Evolutionary conservation across 768 basidiomycete species (phyloP).

Genomic region (Amanita pseudoporphyria): DNA sequence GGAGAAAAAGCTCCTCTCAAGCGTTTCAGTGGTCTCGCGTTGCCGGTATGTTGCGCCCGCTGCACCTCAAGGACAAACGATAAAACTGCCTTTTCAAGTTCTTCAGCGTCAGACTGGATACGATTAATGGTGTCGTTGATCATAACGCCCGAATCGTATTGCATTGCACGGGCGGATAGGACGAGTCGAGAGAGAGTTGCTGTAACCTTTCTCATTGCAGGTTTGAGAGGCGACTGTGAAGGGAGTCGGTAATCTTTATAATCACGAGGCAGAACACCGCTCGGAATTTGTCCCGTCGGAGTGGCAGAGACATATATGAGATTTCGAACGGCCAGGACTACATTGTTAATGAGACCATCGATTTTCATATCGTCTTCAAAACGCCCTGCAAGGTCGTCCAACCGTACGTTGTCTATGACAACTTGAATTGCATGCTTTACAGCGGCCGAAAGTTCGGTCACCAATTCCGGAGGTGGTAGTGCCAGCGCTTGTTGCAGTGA

Average conservation of each 20-base stretch:
- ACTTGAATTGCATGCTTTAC: conserved; percentile 52
- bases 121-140: conserved; percentile 55
- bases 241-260: conserved; percentile 34
- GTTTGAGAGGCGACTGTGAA: conserved; percentile 58
- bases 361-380: conserved; percentile 48
- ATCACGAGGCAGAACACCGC: conserved; percentile 40
- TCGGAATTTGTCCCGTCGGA: conserved; percentile 52
- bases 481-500: conserved; percentile 51
- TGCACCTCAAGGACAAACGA: conserved; percentile 68
- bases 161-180: conserved; percentile 82
- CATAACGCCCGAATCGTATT: conserved; percentile 64
- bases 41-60: conserved; percentile 32
- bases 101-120: conserved; percentile 68
- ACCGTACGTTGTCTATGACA: conserved; percentile 51
- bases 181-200: conserved; percentile 86
- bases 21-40: conserved; percentile 36
- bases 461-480: conserved; percentile 45
- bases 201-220: conserved; percentile 77
- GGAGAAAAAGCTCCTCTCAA: conserved; percentile 53
- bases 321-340: conserved; percentile 68
- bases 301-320: conserved; percentile 61
- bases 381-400: conserved; percentile 31
- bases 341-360: conserved; percentile 50
- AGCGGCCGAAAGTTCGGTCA: conserved; percentile 52
- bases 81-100: conserved; percentile 61